Base-by-base conservation (phyloP, 2,329 filamentous ascomycete genomes). In the Fusarium stilboides region DNA sequence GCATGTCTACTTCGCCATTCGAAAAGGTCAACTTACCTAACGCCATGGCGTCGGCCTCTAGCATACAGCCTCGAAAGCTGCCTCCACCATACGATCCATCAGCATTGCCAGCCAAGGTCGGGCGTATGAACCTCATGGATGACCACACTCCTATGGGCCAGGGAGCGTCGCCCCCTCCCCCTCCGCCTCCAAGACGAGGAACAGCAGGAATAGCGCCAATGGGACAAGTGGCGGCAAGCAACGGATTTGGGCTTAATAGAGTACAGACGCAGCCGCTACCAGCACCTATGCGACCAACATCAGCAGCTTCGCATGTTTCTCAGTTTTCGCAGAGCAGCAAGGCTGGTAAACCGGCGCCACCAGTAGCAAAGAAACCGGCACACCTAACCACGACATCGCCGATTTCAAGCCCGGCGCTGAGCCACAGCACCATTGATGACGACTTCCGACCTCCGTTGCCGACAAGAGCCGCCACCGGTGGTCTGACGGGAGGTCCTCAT, bases 331-430 rank as follows among this genome's bases (percentile, higher is more conserved):
- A 77, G 52, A 72, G 75, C 42, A 65, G 73, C 42, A 77, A 78
- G 33, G 70, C 75, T 26, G 70, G 76, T 15, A 86, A 85, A 65
- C 74, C 79, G 12, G 79, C 85, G n/a, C 88, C 87, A 7, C 86
- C 86, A 1, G 82, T 92, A 50, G 90, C 89, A 22, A 87, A 83
- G 76, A 92, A 92, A 72, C 90, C 90, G 2, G 82, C 86, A 4
- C 86, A 89, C 67, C 81, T 89, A 6, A 71, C 79, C 17, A 74
- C 76, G 8, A 70, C 71, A 40, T 76, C 77, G 4, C 76, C 75
- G 2, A 57, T 54, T 19, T 61, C 71, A 26, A 76, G 72, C 47
- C 70, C 75, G n/a, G 60, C 49, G 10, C 45, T 64, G 13, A 71
- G 71, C 22, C 65, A 59, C 33, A 65, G 52, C 24, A 47, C 56